Percentiles rank a stretch among this genome's conserved stretches.
phyloP scores from a whole-genome alignment of 2,329 filamentous ascomycete species.

The Penicillium sclerotiorum region DNA sequence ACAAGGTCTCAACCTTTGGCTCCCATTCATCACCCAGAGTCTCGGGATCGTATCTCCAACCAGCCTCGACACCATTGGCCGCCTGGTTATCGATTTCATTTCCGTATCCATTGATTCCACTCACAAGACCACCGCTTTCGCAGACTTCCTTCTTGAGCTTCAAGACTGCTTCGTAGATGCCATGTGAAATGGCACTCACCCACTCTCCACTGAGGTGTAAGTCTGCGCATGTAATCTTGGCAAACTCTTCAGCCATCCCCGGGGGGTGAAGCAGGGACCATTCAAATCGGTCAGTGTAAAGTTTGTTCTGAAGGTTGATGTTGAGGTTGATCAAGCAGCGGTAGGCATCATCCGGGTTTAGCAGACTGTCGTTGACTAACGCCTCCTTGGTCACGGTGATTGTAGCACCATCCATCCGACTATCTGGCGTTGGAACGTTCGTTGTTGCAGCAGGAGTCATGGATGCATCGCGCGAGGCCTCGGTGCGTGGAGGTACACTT shows the following conservation, averaged over 20 bases:
- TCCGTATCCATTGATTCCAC: constrained; percentile 67
- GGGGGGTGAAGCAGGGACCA: constrained; percentile 93
- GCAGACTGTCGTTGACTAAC: constrained; percentile 67
- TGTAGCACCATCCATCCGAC: constrained; percentile 22
- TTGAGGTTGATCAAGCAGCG: constrained; percentile 88
- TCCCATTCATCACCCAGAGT: constrained; percentile 83
- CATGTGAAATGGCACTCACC: constrained; percentile 91
- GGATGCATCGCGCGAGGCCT: constrained; percentile 56
- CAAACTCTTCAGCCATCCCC: constrained; percentile 89
- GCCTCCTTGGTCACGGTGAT: constrained; percentile 39
- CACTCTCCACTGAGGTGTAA: constrained; percentile 88
- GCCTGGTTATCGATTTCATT: constrained; percentile 86
- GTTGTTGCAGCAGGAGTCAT: constrained; percentile 55
- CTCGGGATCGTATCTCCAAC: constrained; percentile 95
- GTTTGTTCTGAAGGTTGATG: constrained; percentile 85
- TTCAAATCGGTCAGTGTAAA: constrained; percentile 97
- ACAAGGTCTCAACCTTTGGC: constrained; percentile 76
- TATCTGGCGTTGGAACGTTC: constrained; percentile 64
- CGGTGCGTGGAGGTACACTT: constrained; percentile 30
- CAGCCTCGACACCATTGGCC: constrained; percentile 77
- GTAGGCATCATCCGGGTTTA: constrained; percentile 92
- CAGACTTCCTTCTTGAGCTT: constrained; percentile 95
- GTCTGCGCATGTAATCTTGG: constrained; percentile 89
- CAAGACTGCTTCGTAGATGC: constrained; percentile 92
- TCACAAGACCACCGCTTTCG: constrained; percentile 84